phyloP scores from a whole-genome alignment of 164 flowering plant species.

The Platanus orientalis region DNA sequence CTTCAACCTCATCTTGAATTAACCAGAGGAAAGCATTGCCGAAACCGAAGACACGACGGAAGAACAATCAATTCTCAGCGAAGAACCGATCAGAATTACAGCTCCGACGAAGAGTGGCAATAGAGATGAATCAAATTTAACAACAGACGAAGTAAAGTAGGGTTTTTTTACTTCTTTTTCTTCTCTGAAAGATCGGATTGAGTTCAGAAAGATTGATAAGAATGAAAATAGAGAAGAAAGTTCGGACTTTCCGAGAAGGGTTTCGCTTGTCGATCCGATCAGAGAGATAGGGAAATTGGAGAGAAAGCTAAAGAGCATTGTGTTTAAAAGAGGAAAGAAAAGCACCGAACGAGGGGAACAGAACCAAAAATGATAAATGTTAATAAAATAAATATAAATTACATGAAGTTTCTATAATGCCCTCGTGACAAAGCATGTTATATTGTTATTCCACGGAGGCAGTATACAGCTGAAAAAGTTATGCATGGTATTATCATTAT shows the following conservation, averaged over 20 bases:
- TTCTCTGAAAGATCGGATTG: neutral
- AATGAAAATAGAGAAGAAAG: neutral
- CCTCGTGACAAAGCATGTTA: too few relatives aligned
- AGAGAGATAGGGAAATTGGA: neutral
- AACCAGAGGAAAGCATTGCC: slow-evolving; percentile 34
- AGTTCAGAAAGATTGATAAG: neutral
- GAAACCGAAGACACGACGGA: neutral
- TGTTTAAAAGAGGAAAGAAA: slow-evolving; percentile 3
- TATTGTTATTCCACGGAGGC: too few relatives aligned
- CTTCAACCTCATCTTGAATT: slow-evolving; percentile 52
- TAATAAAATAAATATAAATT: too few relatives aligned
- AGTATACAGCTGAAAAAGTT: too few relatives aligned
- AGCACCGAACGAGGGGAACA: neutral
- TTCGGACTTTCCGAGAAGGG: slow-evolving; percentile 2
- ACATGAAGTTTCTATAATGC: too few relatives aligned
- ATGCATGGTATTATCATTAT: too few relatives aligned
- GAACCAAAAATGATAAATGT: neutral
- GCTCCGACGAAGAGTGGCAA: neutral
- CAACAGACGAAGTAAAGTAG: neutral
- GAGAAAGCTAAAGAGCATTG: slow-evolving; percentile 6
- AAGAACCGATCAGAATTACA: slow-evolving; percentile 20
- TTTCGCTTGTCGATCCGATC: slow-evolving; percentile 11
- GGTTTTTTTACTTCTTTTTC: neutral
- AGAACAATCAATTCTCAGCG: slow-evolving; percentile 22
- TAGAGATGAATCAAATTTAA: neutral